phyloP scores from a whole-genome alignment of 2,329 filamentous ascomycete genomes.

The Fusarium sp. region DNA sequence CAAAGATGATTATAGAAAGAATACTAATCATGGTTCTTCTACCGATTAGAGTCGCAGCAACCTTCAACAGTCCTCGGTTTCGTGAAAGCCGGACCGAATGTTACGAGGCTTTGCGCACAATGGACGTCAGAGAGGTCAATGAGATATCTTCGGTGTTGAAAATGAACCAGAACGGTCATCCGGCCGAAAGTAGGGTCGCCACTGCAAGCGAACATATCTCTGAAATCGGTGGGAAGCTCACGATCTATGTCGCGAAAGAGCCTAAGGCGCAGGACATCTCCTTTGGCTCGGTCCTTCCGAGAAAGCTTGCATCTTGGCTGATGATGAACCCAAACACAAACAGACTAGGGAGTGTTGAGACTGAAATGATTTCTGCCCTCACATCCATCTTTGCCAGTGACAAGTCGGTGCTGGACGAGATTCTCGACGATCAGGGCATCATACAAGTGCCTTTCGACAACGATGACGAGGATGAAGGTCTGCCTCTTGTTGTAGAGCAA shows the following conservation, averaged over 20 bases:
- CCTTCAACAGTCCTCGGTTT: conserved; percentile 27
- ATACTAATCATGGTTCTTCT: not conserved
- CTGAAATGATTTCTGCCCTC: conserved; percentile 11
- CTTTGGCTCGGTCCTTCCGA: conserved; percentile 28
- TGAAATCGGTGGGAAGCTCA: not conserved
- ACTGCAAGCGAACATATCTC: conserved; percentile 32
- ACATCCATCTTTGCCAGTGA: conserved; percentile 30
- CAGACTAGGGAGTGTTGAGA: not conserved
- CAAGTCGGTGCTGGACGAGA: conserved; percentile 5
- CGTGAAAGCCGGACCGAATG: accelerated
- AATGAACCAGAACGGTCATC: not conserved
- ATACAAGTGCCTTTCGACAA: conserved; percentile 20
- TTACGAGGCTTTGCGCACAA: conserved; percentile 17
- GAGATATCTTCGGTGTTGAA: conserved; percentile 15
- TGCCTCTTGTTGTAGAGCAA: too few species aligned
- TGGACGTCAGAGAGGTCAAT: conserved; percentile 21
- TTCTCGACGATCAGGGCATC: conserved; percentile 33
- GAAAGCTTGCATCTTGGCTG: conserved; percentile 6
- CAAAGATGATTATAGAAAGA: accelerated
- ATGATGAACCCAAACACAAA: too few species aligned
- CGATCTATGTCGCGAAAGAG: conserved; percentile 20
- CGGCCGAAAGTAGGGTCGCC: not conserved
- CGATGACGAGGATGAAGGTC: not conserved
- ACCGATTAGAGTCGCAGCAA: conserved; percentile 30
- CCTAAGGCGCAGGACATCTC: conserved; percentile 20